Evolutionary conservation across 495 filamentous ascomycete genomes (phyloP), one percentile per base, ranked within the genome.

Genomic region (Podospora pseudoanserina): DNA sequence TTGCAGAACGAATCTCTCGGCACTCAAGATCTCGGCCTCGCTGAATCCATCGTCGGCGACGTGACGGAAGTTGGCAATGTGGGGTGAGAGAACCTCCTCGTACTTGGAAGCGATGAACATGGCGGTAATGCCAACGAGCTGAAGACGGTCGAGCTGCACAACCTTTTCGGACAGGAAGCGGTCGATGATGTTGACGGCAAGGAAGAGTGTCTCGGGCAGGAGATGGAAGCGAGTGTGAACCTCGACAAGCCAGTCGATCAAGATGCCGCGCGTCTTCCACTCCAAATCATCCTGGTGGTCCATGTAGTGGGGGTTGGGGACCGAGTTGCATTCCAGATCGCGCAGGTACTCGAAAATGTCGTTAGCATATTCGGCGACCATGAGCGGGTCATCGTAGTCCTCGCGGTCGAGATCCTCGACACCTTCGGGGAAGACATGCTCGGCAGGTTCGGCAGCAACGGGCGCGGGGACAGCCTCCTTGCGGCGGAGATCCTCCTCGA

Each of bases 71-170:
- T 97, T 97, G 78, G 89, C 88, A 53, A 99, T 92, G 76, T 98
- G 95, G 39, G 95, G 96, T 4, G 95, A 97, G 26, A 98, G 87
- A 65, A 98, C 93, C 74, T 99, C 95, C 78, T 99, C 95, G 73
- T 98, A 99, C 82, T 99, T 99, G 71, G 94, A 94, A 23, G 96
- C 95, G 76, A 99, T 96, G 84, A 98, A 93, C 95, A 99, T 98
- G 76, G 95, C 95, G 60, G 95, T 96, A 69, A 98, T 92, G 75
- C 95, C 95, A 68, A 99, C 95, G 15, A 99, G 85, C 79, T 99
- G 95, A 7, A 99, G 87, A 66, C 93, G 93, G 73, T 98, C 95
- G 62, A 99, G 85, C 77, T 94, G 91, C 44, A 99, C 96, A 54
- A 96, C 88, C 81, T 97, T 96, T 67, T 86, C 86, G 4, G 93